Percentiles rank a stretch among this genome's conserved stretches.
These are phyloP conservation scores for Apiospora saccharicola DNA, from an alignment of 2,329 filamentous ascomycete species.

Conservation along the genomic window DNA sequence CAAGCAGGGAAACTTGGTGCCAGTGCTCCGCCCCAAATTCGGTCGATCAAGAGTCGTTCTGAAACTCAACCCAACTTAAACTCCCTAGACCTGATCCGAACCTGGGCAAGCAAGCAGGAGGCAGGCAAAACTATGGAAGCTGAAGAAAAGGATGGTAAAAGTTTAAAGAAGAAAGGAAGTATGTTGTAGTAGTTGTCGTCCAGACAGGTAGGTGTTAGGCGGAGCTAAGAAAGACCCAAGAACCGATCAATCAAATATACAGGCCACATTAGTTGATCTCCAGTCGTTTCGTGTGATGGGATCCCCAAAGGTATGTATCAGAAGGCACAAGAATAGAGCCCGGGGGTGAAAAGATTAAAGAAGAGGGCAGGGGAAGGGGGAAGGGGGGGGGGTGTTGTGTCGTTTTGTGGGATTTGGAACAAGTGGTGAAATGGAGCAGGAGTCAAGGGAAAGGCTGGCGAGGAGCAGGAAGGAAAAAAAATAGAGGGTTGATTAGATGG, in stretches of 20 bases:
- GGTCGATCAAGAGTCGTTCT: slow-evolving; percentile 20
- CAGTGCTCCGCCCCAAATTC: slow-evolving; percentile 19
- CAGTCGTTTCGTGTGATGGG: slow-evolving; percentile 26
- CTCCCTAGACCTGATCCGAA: slow-evolving; percentile 22
- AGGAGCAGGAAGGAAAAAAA: slow-evolving; percentile 10
- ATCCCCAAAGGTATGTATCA: slow-evolving; percentile 22
- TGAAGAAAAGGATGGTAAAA: slow-evolving; percentile 22
- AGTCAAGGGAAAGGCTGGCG: slow-evolving; percentile 15
- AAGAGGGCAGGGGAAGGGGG: slow-evolving; percentile 26
- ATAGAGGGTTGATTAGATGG: slow-evolving; percentile 19
- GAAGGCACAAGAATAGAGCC: slow-evolving; percentile 22
- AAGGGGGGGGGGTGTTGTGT: slow-evolving; percentile 3
- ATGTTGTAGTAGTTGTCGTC: slow-evolving; percentile 17
- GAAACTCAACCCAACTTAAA: slow-evolving; percentile 21
- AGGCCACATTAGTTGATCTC: slow-evolving; percentile 43
- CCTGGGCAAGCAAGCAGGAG: slow-evolving; percentile 14
- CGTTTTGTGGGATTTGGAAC: slow-evolving; percentile 14
- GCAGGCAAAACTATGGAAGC: slow-evolving; percentile 31
- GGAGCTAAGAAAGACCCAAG: slow-evolving; percentile 39
- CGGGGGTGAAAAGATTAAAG: slow-evolving; percentile 40
- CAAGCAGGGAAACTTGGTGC: slow-evolving; percentile 17
- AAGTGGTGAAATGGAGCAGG: slow-evolving; percentile 17
- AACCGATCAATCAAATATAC: slow-evolving; percentile 44
- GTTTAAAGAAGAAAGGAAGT: slow-evolving; percentile 19
- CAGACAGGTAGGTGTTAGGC: slow-evolving; percentile 21